Conservation (phyloP, 2,329 filamentous ascomycete genomes). For the Laburnicola sp. region DNA sequence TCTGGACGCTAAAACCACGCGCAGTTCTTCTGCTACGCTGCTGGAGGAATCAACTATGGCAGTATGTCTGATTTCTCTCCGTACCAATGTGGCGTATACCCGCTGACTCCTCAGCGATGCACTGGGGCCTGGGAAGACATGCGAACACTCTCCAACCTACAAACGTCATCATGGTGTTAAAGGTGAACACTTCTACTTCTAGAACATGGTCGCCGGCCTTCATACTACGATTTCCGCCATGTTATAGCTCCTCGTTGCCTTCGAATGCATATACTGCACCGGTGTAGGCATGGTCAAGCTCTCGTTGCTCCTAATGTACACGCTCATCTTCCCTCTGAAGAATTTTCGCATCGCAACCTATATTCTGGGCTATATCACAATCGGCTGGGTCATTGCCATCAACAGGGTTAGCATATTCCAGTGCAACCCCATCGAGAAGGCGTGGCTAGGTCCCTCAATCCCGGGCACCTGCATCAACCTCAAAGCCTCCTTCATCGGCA, state of each 20-base stretch:
- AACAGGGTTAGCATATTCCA: slow-evolving; percentile 58
- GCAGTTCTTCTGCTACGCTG: no score
- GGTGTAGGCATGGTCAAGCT: slow-evolving; percentile 57
- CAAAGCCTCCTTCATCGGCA: slow-evolving; percentile 56
- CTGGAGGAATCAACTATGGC: no score
- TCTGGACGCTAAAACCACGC: no score
- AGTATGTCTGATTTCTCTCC: no score
- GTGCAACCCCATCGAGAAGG: slow-evolving; percentile 54
- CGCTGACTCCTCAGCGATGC: no score
- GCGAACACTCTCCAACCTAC: not conserved
- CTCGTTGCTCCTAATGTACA: slow-evolving; percentile 57
- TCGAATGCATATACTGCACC: slow-evolving; percentile 54
- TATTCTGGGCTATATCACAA: slow-evolving; percentile 49
- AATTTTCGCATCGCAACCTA: slow-evolving; percentile 51
- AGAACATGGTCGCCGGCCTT: no score
- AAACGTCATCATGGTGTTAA: not conserved
- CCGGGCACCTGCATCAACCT: slow-evolving; percentile 56
- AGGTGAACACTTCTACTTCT: not conserved
- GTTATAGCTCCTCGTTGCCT: slow-evolving; percentile 51
- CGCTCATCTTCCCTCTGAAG: slow-evolving; percentile 54
- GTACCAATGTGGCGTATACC: no score
- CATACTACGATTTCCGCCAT: no score
- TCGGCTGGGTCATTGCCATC: slow-evolving; percentile 54
- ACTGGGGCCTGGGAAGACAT: slow-evolving; percentile 20
- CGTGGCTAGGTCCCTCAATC: slow-evolving; percentile 51